Evolutionary conservation across 208 protist species (phyloP).

Genomic region (Trypanosoma mega): DNA sequence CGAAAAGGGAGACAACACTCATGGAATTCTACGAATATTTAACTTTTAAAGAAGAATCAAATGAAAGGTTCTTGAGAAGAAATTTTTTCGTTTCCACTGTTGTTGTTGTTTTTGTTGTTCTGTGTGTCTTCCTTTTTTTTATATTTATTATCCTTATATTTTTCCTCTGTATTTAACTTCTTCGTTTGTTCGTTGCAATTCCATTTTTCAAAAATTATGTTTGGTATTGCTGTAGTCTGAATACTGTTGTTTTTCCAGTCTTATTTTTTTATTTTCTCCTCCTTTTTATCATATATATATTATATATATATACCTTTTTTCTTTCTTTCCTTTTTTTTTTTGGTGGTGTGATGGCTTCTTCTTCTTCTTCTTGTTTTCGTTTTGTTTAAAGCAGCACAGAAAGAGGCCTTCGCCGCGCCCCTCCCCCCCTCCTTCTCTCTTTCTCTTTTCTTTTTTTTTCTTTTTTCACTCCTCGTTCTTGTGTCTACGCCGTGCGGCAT

Average conservation of each 20-base stretch:
- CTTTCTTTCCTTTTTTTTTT: constrained; percentile 15
- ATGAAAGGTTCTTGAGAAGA: too few relatives aligned
- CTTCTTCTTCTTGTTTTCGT: too few relatives aligned
- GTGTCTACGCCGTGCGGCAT: constrained; percentile 20
- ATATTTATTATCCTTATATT: constrained; percentile 4
- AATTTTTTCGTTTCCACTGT: too few relatives aligned
- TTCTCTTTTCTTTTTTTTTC: constrained; percentile 18
- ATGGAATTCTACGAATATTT: too few relatives aligned
- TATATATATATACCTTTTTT: background rate
- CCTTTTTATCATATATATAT: background rate
- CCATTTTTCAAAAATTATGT: too few relatives aligned
- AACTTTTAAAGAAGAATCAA: too few relatives aligned
- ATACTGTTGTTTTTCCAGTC: background rate
- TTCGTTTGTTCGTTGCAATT: too few relatives aligned
- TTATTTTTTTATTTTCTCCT: background rate
- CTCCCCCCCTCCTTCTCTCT: too few relatives aligned
- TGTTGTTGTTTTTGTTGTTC: constrained; percentile 1
- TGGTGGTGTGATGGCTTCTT: background rate
- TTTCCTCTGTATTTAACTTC: background rate
- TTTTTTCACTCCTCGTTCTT: constrained; percentile 16
- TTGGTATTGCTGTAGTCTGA: too few relatives aligned
- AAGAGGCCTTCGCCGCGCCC: too few relatives aligned
- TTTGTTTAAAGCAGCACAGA: too few relatives aligned
- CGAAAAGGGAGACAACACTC: too few relatives aligned
- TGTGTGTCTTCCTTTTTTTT: constrained; percentile 11